These are phyloP conservation scores for Fusarium guadeloupense DNA, from an alignment of 2,329 filamentous ascomycete genomes.

Conservation along the genomic window DNA sequence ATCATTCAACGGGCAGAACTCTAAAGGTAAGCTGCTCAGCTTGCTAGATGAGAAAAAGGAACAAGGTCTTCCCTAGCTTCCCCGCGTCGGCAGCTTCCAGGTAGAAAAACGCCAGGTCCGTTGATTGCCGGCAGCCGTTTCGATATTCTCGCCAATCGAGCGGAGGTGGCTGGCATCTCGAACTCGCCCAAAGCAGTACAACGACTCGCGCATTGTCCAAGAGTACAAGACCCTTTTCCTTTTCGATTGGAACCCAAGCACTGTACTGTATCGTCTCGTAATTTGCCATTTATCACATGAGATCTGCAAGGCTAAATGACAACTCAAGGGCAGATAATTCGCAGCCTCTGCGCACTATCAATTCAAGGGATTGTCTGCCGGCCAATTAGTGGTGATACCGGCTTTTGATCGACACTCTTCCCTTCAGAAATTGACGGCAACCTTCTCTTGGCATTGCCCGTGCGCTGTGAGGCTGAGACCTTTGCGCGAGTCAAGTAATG, in stretches of 20 bases:
- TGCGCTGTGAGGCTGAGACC: slow-evolving; percentile 7
- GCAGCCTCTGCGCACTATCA: background rate
- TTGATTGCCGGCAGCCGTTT: slow-evolving; percentile 12
- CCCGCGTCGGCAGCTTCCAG: slow-evolving; percentile 9
- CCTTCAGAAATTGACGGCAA: background rate
- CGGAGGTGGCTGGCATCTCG: background rate
- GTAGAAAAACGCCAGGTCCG: background rate
- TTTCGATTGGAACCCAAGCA: background rate
- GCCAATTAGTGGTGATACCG: background rate
- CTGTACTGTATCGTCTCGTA: too few species aligned
- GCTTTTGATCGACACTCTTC: background rate
- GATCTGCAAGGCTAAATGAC: slow-evolving; percentile 13
- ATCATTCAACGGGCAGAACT: slow-evolving; percentile 2
- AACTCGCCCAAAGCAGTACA: background rate
- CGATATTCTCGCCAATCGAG: background rate
- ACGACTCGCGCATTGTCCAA: slow-evolving; percentile 2
- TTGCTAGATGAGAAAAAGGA: background rate
- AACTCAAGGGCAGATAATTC: background rate
- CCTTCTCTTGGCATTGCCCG: background rate
- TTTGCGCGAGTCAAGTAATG: slow-evolving; percentile 11
- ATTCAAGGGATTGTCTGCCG: background rate
- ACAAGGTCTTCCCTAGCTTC: background rate
- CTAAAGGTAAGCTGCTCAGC: slow-evolving; percentile 1
- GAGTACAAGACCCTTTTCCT: too few species aligned
- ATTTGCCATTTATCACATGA: background rate